Evolutionary conservation across 495 filamentous ascomycete species (phyloP), one percentile per base, ranked within the genome.

Genomic region (Penicillium verhagenii): DNA sequence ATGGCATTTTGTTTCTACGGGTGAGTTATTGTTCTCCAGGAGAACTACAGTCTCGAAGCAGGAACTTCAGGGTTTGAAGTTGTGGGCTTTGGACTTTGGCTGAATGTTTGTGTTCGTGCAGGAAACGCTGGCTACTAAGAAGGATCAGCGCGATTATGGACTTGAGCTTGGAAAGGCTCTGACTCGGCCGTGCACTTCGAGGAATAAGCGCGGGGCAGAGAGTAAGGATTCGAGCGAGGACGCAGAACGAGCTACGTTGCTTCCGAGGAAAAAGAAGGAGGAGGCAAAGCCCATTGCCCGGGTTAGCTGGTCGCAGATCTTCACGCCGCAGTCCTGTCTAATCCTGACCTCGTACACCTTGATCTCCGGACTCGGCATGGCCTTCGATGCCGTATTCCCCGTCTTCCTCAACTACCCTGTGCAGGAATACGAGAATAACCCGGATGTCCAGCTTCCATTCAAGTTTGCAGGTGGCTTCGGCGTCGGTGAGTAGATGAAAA

Each of bases 381-480:
- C 87, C 1, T 94, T 82, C 63, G 90, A 96, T 67, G 89, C 92
- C 50, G 75, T 91, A 7, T 75, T 94, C 4, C 87, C 90, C 1
- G 87, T 93, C 1, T 93, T 92, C 63, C 81, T 94, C 66, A 89
- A 93, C 66, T 85, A 85, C 60, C 89, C 87, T 0, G 63, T 59
- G 4, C 81, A 86, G 56, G 65, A 78, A 0, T 66, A 82, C 25
- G 53, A 73, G 2, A 61, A 68, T 11, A 86, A 88, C 64, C 85
- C 84, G 0, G 73, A 79, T 28, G 73, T 80, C 8, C 52, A 72
- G n/a, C 77, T 90, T 2, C 90, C 90, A 0, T 87, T 95, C 70
- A 83, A 86, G 59, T 95, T 95, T 63, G 75, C 80, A 3, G 86
- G 90, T 45, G 91, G 91, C 0, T 93, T 91, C 59, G 87, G 87